Evolutionary conservation across 495 filamentous ascomycete species (phyloP).

Genomic region (Daldinia concentrica): DNA sequence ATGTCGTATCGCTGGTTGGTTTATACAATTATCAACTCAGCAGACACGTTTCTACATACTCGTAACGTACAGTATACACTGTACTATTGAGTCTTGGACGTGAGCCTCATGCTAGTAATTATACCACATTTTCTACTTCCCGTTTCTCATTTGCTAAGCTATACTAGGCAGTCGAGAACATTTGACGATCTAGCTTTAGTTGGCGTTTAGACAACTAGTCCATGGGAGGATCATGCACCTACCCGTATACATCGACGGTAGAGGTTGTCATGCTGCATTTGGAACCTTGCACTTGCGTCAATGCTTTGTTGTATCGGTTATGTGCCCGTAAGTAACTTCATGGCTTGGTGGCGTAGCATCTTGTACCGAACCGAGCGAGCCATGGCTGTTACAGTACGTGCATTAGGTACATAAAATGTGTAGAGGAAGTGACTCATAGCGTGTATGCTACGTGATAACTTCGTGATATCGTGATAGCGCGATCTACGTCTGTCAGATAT

Average conservation of each 20-base stretch:
- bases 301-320: conserved; percentile 43
- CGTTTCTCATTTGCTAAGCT: not conserved
- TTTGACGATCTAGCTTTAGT: conserved; percentile 15
- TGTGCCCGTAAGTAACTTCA: conserved; percentile 11
- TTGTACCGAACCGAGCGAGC: conserved; percentile 27
- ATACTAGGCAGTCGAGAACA: conserved; percentile 2
- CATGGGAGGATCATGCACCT: conserved; percentile 35
- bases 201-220: conserved; percentile 15
- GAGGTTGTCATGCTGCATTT: conserved; percentile 35
- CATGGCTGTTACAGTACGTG: conserved; percentile 9
- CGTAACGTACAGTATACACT: not conserved
- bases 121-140: conserved; percentile 21
- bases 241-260: conserved; percentile 26
- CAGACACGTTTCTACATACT: conserved; percentile 5
- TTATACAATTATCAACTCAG: conserved; percentile 18
- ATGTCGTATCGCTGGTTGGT: conserved; percentile 18
- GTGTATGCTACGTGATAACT: conserved; percentile 23
- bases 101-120: conserved; percentile 17
- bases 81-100: conserved; percentile 8
- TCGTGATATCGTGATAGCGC: conserved; percentile 27
- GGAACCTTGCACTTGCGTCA: conserved; percentile 50
- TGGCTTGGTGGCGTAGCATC: conserved; percentile 12
- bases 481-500: conserved; percentile 10
- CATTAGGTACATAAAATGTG: conserved; percentile 10
- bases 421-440: conserved; percentile 31